These are phyloP conservation scores for Schizochytrium sp. DNA, from an alignment of 108 stramenopile species.

Conservation along the genomic window DNA sequence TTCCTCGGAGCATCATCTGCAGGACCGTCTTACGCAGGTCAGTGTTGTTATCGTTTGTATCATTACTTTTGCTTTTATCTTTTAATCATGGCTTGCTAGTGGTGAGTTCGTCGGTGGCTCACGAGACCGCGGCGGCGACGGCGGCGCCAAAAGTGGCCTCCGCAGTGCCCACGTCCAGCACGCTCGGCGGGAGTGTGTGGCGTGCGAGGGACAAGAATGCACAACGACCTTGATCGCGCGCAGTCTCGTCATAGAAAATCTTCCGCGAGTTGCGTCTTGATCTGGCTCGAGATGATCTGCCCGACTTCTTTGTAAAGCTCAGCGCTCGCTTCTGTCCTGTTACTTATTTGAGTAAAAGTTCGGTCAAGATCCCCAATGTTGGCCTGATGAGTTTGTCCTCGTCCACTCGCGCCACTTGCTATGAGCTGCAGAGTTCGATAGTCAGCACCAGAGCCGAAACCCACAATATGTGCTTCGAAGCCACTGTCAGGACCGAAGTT, in stretches of 20 bases:
- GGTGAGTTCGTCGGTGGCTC: too few relatives aligned
- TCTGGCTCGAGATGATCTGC: not conserved
- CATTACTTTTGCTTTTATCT: too few relatives aligned
- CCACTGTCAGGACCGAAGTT: not conserved
- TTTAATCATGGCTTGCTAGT: too few relatives aligned
- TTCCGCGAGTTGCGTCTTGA: constrained; percentile 17
- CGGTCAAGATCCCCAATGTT: not conserved
- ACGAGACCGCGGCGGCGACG: too few relatives aligned
- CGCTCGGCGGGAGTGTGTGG: too few relatives aligned
- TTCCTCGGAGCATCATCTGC: too few relatives aligned
- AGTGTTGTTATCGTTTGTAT: too few relatives aligned
- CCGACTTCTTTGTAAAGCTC: not conserved
- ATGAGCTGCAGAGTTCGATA: not conserved
- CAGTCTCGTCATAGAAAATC: not conserved
- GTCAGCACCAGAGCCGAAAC: not conserved
- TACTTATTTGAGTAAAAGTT: not conserved
- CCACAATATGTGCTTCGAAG: not conserved
- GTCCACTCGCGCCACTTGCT: not conserved
- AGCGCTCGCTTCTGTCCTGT: not conserved
- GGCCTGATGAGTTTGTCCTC: not conserved
- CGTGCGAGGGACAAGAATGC: too few relatives aligned
- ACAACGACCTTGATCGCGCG: not conserved
- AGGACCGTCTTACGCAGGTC: too few relatives aligned
- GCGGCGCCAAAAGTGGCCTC: too few relatives aligned
- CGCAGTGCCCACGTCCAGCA: too few relatives aligned